These are phyloP conservation scores for Lentithecium fluviatile DNA, from an alignment of 495 filamentous ascomycete species.

Conservation along the genomic window DNA sequence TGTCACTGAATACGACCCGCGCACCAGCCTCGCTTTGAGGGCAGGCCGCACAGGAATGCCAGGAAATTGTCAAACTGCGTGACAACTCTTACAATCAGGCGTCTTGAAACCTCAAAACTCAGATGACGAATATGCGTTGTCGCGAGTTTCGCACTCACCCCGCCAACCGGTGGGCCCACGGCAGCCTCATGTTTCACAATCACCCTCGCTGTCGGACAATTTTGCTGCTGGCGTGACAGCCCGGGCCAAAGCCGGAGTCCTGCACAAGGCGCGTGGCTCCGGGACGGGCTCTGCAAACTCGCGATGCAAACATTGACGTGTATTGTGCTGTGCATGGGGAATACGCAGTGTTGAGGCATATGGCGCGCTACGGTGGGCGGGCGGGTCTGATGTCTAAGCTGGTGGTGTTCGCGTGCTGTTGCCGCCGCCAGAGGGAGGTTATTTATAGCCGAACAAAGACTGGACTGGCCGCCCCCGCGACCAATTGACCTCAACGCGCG, in stretches of 20 bases:
- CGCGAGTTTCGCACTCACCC: constrained; percentile 13
- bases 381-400: not conserved
- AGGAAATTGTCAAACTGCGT: constrained; percentile 10
- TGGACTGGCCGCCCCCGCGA: no score
- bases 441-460: not conserved
- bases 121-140: not conserved
- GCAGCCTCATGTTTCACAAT: constrained; percentile 23
- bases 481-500: no score
- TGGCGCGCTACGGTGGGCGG: no score
- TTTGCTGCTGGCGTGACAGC: not conserved
- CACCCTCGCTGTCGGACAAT: constrained; percentile 19
- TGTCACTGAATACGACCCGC: no score
- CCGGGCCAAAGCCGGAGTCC: not conserved
- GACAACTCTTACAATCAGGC: constrained; percentile 8
- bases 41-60: not conserved
- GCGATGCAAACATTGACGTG: no score
- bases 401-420: not conserved
- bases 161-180: constrained; percentile 18
- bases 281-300: not conserved
- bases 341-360: no score
- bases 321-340: no score
- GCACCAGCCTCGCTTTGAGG: not conserved
- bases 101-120: constrained; percentile 24
- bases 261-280: not conserved
- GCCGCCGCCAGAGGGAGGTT: not conserved